Evolutionary conservation across 352 stramenopile genomes (phyloP).

Genomic region (Phytophthora melonis): DNA sequence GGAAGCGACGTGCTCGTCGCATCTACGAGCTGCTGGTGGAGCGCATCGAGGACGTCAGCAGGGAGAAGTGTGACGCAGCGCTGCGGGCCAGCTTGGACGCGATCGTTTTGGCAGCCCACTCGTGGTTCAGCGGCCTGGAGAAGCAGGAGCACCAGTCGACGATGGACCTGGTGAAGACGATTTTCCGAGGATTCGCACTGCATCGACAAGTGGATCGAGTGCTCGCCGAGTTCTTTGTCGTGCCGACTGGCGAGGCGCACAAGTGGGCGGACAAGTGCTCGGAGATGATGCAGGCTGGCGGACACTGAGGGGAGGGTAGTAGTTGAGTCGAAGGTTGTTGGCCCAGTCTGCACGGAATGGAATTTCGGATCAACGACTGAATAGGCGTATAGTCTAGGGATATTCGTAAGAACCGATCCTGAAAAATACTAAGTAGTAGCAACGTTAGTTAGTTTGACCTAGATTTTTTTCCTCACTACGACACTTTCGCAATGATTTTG

Average conservation of each 20-base stretch:
- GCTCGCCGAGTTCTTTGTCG: background rate
- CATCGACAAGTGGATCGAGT: slow-evolving; percentile 17
- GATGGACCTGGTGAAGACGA: background rate
- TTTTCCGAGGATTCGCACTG: slow-evolving; percentile 10
- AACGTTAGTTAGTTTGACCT: no score
- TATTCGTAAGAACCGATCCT: no score
- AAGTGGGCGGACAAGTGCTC: background rate
- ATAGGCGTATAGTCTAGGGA: no score
- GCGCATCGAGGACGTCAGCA: slow-evolving; percentile 6
- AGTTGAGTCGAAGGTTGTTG: no score
- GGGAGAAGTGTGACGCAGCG: background rate
- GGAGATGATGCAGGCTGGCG: background rate
- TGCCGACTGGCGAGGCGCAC: background rate
- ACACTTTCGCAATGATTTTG: no score
- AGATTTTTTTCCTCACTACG: no score
- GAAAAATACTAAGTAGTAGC: no score
- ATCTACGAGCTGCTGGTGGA: slow-evolving; percentile 9
- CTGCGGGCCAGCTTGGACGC: background rate
- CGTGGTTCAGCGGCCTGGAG: background rate
- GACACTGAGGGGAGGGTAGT: background rate
- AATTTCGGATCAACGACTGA: no score
- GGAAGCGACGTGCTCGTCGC: background rate
- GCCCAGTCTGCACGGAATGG: no score
- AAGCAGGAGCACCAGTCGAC: background rate
- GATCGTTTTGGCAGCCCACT: background rate